These are phyloP conservation scores for Lepraria neglecta DNA, from an alignment of 495 filamentous ascomycete species.

Conservation along the genomic window DNA sequence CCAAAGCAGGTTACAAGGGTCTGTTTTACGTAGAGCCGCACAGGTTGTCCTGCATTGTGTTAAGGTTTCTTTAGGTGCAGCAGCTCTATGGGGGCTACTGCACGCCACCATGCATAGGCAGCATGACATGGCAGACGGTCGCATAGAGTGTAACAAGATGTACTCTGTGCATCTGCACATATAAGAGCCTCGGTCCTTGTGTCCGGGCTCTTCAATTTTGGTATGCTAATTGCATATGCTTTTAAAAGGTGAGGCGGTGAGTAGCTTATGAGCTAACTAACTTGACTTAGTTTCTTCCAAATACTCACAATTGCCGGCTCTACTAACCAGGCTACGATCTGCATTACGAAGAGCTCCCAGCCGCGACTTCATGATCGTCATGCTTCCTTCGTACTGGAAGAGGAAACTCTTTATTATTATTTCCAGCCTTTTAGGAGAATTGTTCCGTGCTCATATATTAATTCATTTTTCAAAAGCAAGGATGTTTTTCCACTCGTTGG, in stretches of 20 bases:
- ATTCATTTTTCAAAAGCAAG: not conserved
- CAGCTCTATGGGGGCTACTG: constrained; percentile 2
- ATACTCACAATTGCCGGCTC: not conserved
- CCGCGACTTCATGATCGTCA: not conserved
- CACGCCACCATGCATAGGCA: constrained; percentile 6
- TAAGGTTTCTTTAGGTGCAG: constrained; percentile 10
- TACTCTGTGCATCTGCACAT: constrained; percentile 1
- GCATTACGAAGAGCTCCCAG: not conserved
- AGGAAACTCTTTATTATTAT: not conserved
- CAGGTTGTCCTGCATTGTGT: not conserved
- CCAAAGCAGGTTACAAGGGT: not conserved
- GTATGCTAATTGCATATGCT: not conserved
- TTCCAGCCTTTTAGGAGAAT: not conserved
- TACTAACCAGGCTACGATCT: not conserved
- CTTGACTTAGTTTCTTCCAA: not conserved
- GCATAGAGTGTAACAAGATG: not conserved
- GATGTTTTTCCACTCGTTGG: not conserved
- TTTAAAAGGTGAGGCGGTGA: not conserved
- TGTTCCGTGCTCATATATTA: not conserved
- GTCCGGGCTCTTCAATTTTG: not conserved
- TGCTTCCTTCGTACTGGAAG: not conserved
- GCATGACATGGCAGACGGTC: constrained; percentile 7
- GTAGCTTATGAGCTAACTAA: not conserved
- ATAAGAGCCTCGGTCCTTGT: not conserved
- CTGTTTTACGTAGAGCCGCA: constrained; percentile 5